A percentile compares a stretch with the other conserved stretches of the same genome.
phyloP scores from a whole-genome alignment of 2,329 filamentous ascomycete genomes.

The Colletotrichum lini region DNA sequence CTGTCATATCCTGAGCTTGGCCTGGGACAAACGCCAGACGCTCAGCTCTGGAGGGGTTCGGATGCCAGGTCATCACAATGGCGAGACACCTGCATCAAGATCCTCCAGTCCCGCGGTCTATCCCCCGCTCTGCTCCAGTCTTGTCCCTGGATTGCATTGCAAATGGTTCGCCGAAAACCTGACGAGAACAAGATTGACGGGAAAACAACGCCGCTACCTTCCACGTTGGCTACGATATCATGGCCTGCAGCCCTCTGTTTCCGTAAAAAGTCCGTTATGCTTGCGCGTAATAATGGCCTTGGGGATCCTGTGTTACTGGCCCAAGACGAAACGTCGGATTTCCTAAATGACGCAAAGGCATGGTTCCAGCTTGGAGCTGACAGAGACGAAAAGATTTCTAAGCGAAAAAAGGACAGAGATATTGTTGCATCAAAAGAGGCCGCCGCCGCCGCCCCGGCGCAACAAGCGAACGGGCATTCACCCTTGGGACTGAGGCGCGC shows the following conservation, averaged over 20 bases:
- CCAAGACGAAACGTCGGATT: conserved; percentile 62
- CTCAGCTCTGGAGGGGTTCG: conserved; percentile 61
- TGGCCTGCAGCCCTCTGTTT: conserved; percentile 71
- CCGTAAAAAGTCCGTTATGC: conserved; percentile 61
- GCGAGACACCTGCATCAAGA: conserved; percentile 65
- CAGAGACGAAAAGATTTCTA: conserved; percentile 62
- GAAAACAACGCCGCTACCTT: conserved; percentile 54
- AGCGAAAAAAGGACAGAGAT: conserved; percentile 67
- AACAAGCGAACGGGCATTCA: conserved; percentile 64
- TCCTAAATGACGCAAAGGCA: conserved; percentile 61
- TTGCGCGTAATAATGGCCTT: conserved; percentile 55
- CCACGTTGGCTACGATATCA: conserved; percentile 58
- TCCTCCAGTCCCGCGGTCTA: conserved; percentile 66
- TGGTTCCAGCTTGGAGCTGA: conserved; percentile 64
- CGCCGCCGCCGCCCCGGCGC: conserved; percentile 59
- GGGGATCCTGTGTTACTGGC: conserved; percentile 57
- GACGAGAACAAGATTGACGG: conserved; percentile 59
- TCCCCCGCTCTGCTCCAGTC: conserved; percentile 59
- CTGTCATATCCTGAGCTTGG: conserved; percentile 53
- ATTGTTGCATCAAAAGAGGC: conserved; percentile 58
- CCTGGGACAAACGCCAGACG: conserved; percentile 67
- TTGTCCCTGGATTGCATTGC: conserved; percentile 66
- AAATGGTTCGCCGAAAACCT: conserved; percentile 61
- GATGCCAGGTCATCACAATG: conserved; percentile 61
- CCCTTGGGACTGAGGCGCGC: conserved; percentile 66